Evolutionary conservation across 768 basidiomycete genomes (phyloP), one percentile per base, ranked within the genome.

Genomic region (Phylloporus rhodoxanthus): DNA sequence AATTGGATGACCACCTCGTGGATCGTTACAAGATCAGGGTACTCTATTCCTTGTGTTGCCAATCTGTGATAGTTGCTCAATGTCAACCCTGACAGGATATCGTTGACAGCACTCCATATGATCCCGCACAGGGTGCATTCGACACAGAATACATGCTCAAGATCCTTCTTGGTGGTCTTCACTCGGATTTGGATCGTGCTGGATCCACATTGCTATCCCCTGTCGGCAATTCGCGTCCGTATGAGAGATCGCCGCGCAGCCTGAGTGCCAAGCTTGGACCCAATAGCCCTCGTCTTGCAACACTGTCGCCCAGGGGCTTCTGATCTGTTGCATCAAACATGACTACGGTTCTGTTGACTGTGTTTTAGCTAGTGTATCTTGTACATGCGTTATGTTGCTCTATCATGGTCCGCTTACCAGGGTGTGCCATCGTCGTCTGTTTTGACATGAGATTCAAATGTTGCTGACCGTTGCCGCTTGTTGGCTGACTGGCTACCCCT

Each of bases 21-120:
- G 37, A 15, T 1, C 61, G 54, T 4, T 69, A 67, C 59, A 61
- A 60, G 45, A 68, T 69, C 48, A 60, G 67, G 52, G 66, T 69
- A 54, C 9, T 38, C 49, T 5, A 8, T 21, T 36, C 21, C 10
- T 1, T 15, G 38, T 8, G 0, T 15, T 25, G 8, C n/a, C n/a
- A n/a, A 21, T n/a, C 9, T 19, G 21, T 8, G 20, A 33, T n/a
- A 19, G 17, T 26, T 5, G 39, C 45, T 56, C 5, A 59, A 19
- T 8, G 17, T 37, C 36, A 17, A 48, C 11, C 3, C 13, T 42
- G 15, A 38, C 51, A 75, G 63, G 77, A 78, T 50, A 70, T 77
- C 25, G 74, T 78, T 8, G 76, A 77, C 57, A 72, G 73, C 32
- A 74, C 73, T 5, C 68, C 69, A 8, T 77, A 52, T 41, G 63